Evolutionary conservation across 192 early-diverging fungal species (phyloP), one percentile per base, ranked within the genome.

Genomic region (Backusella psychrophila): DNA sequence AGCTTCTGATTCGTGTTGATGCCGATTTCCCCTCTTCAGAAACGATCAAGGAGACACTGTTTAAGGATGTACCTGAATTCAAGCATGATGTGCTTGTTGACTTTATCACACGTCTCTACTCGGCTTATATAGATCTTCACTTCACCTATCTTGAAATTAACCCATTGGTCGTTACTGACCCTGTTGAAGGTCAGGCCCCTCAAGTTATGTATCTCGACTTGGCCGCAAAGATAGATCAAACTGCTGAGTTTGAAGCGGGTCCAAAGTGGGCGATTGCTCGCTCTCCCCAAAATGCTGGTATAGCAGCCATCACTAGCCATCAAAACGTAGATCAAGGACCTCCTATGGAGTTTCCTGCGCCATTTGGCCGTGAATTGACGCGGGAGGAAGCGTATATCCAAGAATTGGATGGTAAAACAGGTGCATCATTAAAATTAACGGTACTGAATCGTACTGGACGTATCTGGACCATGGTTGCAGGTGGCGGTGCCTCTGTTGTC

Each of bases 71-170:
- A 66, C 83, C 87, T 66, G 90, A 85, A 44, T 77, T 77, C 46
- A 90, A 95, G 85, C 84, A 86, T 38, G 91, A 92, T 69, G 91
- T 91, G 34, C 86, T 99, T 71, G 91, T 96, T 39, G 92, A 96
- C 35, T 99, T 98, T 78, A 93, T 98, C 77, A 91, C 91, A 71
- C 94, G 94, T 68, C 90, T 99, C 49, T 97, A 98, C 82, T 88
- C 95, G 59, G 96, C 97, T 69, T 99, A 97, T 86, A 85, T 96
- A 69, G 95, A 98, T 75, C 90, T 98, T 31, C 94, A 98, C 83
- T 99, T 97, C 83, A 99, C 98, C 41, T 99, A 99, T 83, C 94
- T 99, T 75, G 98, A 99, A 85, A 99, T 99, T 90, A 99, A 98
- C 87, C 98, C 96, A 35, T 89, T 99, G 71, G 98, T 99, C 4